These are phyloP conservation scores for Raphanus raphanistrum DNA, from an alignment of 345 rosid genomes.

Conservation along the genomic window DNA sequence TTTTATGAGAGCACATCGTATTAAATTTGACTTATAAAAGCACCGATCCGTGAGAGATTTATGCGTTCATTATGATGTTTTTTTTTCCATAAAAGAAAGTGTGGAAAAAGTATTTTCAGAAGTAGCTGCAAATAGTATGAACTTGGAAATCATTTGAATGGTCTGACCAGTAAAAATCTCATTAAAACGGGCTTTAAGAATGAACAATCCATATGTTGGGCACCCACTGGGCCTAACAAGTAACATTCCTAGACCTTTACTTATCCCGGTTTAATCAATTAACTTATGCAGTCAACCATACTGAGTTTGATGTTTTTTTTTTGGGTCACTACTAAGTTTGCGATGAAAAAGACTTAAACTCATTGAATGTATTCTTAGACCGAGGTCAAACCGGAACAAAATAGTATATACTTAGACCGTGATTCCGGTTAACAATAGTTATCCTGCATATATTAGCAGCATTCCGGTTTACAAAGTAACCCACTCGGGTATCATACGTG, in stretches of 20 bases:
- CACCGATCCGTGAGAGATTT: neutral
- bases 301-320: neutral
- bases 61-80: slow-evolving; percentile 5
- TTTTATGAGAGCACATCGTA: neutral
- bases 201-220: neutral
- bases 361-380: neutral
- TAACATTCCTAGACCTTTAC: neutral
- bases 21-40: slow-evolving; percentile 13
- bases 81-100: neutral
- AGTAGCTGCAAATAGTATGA: neutral
- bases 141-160: neutral
- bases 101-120: neutral
- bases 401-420: slow-evolving; percentile 3
- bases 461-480: slow-evolving; percentile 11
- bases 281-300: neutral
- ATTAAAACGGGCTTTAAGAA: neutral
- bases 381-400: neutral
- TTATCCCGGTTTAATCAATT: slow-evolving; percentile 3
- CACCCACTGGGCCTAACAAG: neutral
- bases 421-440: slow-evolving; percentile 6
- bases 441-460: neutral
- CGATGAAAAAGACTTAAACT: neutral
- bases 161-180: neutral
- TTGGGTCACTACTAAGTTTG: neutral
- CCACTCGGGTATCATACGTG: slow-evolving; percentile 8